A percentile compares a stretch with the other conserved stretches of the same genome.
phyloP scores from a whole-genome alignment of 139 green algal species.

The Spirogloea muscicola region DNA sequence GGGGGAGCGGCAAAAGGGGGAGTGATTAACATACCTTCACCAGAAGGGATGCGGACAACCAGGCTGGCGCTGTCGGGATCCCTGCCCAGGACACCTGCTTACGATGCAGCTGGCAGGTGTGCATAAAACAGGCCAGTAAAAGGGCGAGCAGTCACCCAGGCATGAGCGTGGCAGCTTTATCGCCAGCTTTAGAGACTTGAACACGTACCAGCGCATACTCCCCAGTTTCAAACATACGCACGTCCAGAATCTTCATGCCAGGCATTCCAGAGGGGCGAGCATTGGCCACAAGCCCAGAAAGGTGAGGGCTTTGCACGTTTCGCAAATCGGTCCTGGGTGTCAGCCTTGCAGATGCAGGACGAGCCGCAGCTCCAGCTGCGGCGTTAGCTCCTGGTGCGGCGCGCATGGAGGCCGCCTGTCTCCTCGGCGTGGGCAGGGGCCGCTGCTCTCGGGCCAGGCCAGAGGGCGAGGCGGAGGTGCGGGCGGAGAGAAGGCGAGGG shows the following conservation, averaged over 20 bases:
- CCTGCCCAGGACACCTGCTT: conserved; percentile 36
- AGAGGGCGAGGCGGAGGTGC: background rate
- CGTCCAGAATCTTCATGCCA: conserved; percentile 22
- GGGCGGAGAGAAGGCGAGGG: too few species aligned
- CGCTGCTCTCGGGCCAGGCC: background rate
- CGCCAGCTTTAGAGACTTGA: too few species aligned
- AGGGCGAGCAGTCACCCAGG: background rate
- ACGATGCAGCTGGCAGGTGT: background rate
- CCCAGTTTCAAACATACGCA: conserved; percentile 33
- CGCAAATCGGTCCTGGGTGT: background rate
- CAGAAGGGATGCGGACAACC: conserved; percentile 36
- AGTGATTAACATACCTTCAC: too few species aligned
- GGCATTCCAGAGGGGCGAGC: background rate
- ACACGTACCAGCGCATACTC: conserved; percentile 44
- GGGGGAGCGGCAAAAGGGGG: too few species aligned
- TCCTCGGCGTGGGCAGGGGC: background rate
- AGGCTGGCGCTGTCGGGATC: conserved; percentile 46
- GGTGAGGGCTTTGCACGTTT: background rate
- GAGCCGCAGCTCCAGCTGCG: background rate
- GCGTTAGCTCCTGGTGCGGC: background rate
- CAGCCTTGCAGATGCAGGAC: background rate
- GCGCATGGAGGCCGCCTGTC: background rate
- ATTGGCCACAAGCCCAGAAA: conserved; percentile 7
- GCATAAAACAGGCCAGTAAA: conserved; percentile 1
- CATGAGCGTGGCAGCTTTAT: too few species aligned